Evolutionary conservation across 1,284 basidiomycete species (phyloP).

Genomic region (Apiotrichum montevideense): DNA sequence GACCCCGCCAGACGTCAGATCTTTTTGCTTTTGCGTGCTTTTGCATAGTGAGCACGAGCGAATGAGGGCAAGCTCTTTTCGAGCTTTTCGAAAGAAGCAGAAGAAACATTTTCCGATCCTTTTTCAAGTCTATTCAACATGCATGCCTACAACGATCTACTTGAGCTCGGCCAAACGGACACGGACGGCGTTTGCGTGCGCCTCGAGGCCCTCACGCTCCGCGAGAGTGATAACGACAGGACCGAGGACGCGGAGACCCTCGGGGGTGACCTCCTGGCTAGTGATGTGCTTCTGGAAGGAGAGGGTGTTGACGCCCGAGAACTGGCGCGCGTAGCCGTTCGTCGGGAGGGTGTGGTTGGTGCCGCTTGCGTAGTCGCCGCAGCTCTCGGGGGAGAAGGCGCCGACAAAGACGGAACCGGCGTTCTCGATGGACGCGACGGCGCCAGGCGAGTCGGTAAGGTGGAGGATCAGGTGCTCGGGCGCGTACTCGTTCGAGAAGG

Average conservation of each 20-base stretch:
- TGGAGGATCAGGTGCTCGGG: slow-evolving; percentile 95
- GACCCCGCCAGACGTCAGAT: no score
- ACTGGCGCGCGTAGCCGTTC: slow-evolving; percentile 93
- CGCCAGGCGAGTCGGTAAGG: slow-evolving; percentile 62
- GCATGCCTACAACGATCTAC: neutral
- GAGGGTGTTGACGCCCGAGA: slow-evolving; percentile 93
- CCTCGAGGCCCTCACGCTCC: slow-evolving; percentile 92
- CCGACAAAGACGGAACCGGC: slow-evolving; percentile 97
- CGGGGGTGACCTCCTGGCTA: slow-evolving; percentile 78
- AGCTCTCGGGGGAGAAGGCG: slow-evolving; percentile 75
- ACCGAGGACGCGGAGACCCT: slow-evolving; percentile 72
- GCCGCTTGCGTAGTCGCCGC: slow-evolving; percentile 96
- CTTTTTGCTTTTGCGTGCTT: no score
- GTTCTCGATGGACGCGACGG: slow-evolving; percentile 68
- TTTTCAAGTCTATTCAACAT: neutral
- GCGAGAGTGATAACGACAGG: slow-evolving; percentile 86
- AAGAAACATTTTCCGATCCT: no score
- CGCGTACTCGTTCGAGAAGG: slow-evolving; percentile 94
- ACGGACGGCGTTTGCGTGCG: slow-evolving; percentile 64
- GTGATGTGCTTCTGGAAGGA: slow-evolving; percentile 99
- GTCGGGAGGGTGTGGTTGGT: slow-evolving; percentile 97
- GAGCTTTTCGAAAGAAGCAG: no score
- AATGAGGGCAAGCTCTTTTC: neutral
- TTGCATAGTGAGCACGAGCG: no score
- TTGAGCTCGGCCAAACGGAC: slow-evolving; percentile 33